A percentile compares a stretch with the other conserved stretches of the same genome.
Evolutionary conservation across 768 basidiomycete genomes (phyloP).

Genomic region (Tricholoma furcatifolium): DNA sequence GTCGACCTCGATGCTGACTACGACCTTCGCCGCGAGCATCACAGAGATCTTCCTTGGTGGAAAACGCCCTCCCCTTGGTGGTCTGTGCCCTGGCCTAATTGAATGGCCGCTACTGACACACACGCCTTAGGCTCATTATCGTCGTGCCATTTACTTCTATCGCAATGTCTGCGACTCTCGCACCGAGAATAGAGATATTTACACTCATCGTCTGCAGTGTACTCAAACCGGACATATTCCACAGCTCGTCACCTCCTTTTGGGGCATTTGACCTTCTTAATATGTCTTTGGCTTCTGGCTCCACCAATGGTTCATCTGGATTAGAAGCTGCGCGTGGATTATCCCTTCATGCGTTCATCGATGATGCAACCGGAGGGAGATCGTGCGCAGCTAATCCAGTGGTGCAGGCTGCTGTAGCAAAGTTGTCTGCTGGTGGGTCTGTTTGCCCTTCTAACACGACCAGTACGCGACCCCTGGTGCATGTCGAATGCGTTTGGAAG

Average conservation of each 20-base stretch:
- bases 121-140: constrained; percentile 51
- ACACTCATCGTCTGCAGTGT: constrained; percentile 71
- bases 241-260: constrained; percentile 19
- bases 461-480: too few species aligned
- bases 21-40: constrained; percentile 8
- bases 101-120: neutral
- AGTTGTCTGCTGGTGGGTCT: constrained; percentile 56
- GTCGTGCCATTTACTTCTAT: constrained; percentile 54
- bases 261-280: neutral
- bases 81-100: constrained; percentile 36
- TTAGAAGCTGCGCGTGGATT: neutral
- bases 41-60: constrained; percentile 63
- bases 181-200: constrained; percentile 73
- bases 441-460: neutral
- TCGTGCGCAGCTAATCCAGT: constrained; percentile 67
- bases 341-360: neutral
- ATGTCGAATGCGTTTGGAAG: neutral
- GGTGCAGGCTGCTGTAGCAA: constrained; percentile 72
- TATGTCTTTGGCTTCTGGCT: neutral
- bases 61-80: constrained; percentile 72
- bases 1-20: constrained; percentile 24
- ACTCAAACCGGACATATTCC: constrained; percentile 57
- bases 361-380: constrained; percentile 8
- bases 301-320: neutral
- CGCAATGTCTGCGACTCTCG: constrained; percentile 55